Conservation (phyloP, 176 grass and related monocot genomes). For the Hsuehochloa calcarea region DNA sequence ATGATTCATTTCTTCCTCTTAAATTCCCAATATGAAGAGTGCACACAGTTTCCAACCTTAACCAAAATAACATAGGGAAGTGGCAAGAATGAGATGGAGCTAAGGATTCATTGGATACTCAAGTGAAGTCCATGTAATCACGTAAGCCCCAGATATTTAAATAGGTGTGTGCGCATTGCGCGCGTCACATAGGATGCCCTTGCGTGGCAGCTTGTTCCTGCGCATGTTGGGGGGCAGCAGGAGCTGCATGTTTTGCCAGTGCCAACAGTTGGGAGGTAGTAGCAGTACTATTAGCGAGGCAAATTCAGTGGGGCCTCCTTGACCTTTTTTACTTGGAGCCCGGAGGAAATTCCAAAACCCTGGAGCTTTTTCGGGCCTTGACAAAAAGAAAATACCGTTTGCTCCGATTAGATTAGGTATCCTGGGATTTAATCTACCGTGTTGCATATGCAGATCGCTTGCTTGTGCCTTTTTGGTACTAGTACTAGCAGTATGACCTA, state of each 20-base stretch:
- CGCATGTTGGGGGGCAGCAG: neutral
- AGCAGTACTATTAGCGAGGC: neutral
- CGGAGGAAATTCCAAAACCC: conserved; percentile 14
- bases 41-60: neutral
- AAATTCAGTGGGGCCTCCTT: conserved; percentile 19
- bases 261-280: conserved; percentile 9
- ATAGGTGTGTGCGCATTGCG: neutral
- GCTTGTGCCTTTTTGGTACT: neutral
- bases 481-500: neutral
- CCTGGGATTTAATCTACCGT: neutral
- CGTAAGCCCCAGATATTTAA: neutral
- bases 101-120: conserved; percentile 9
- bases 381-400: neutral
- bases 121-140: neutral
- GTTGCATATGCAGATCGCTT: neutral
- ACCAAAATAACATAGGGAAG: neutral
- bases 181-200: conserved; percentile 24
- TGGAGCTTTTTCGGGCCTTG: neutral
- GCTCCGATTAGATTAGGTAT: neutral
- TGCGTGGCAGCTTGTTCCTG: neutral
- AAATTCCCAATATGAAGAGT: neutral
- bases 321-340: conserved; percentile 12
- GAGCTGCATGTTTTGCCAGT: conserved; percentile 7
- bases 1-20: neutral
- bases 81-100: neutral